These are phyloP conservation scores for Penicillium sp. DNA, from an alignment of 2,329 filamentous ascomycete genomes.

Conservation along the genomic window DNA sequence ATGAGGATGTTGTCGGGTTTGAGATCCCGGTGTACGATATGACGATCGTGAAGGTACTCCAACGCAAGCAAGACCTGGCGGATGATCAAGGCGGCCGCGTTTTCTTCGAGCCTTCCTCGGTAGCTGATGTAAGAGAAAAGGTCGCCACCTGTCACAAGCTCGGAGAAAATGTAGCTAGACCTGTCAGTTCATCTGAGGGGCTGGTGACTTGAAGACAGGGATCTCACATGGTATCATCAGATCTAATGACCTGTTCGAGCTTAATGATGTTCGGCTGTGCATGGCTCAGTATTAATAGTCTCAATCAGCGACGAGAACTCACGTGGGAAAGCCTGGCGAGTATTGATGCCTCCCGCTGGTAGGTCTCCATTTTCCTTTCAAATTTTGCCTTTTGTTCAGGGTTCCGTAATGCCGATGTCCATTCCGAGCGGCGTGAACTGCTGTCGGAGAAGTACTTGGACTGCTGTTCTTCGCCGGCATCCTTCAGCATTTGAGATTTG, in stretches of 20 bases:
- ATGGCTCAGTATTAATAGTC: neutral
- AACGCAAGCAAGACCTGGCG: conserved; percentile 57
- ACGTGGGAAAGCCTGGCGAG: conserved; percentile 55
- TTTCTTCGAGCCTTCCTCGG: conserved; percentile 48
- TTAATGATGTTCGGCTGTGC: conserved; percentile 57
- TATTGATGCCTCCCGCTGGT: conserved; percentile 45
- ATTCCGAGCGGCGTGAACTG: too few species aligned
- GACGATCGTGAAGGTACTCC: conserved; percentile 55
- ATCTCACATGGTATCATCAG: conserved; percentile 50
- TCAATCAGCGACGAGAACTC: conserved; percentile 2
- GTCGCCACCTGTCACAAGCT: conserved; percentile 59
- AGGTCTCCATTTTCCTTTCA: conserved; percentile 30
- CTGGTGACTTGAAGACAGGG: neutral
- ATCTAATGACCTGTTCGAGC: conserved; percentile 56
- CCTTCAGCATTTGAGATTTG: conserved; percentile 14
- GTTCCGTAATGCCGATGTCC: too few species aligned
- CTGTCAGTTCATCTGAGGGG: neutral
- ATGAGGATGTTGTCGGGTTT: conserved; percentile 64
- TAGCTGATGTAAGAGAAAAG: conserved; percentile 58
- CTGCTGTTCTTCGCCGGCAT: conserved; percentile 22
- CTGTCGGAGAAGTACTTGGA: too few species aligned
- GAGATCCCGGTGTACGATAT: conserved; percentile 60
- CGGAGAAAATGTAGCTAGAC: conserved; percentile 58
- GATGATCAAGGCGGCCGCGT: conserved; percentile 54
- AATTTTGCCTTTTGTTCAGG: too few species aligned